These are phyloP conservation scores for Claviceps capensis DNA, from an alignment of 2,329 filamentous ascomycete species.

Conservation along the genomic window DNA sequence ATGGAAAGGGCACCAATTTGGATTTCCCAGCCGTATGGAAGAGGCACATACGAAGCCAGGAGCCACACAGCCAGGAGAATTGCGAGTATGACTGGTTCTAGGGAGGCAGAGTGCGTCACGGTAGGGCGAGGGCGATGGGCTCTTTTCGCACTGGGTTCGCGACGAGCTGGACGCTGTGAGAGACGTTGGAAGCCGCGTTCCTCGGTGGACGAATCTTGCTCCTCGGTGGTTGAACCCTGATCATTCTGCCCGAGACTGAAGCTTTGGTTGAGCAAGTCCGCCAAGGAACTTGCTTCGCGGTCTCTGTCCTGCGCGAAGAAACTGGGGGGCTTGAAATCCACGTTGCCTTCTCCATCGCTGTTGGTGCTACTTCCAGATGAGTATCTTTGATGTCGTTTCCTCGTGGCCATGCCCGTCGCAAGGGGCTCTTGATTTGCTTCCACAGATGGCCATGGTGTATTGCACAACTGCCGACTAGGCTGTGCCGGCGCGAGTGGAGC, in stretches of 20 bases:
- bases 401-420: slow-evolving; percentile 27
- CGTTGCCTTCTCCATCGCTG: slow-evolving; percentile 10
- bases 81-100: slow-evolving; percentile 11
- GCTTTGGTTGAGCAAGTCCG: slow-evolving; percentile 29
- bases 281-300: slow-evolving; percentile 26
- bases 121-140: neutral
- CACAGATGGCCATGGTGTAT: slow-evolving; percentile 43
- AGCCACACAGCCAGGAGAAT: slow-evolving; percentile 15
- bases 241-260: slow-evolving; percentile 27
- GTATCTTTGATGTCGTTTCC: slow-evolving; percentile 8
- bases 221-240: slow-evolving; percentile 3
- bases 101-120: neutral
- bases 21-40: slow-evolving; percentile 14
- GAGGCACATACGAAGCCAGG: slow-evolving; percentile 6
- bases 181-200: neutral
- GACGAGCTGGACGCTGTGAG: neutral
- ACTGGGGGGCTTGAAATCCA: slow-evolving; percentile 44
- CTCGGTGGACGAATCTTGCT: slow-evolving; percentile 3
- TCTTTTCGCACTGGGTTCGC: neutral
- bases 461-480: slow-evolving; percentile 48
- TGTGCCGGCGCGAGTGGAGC: slow-evolving; percentile 55
- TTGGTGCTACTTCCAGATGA: slow-evolving; percentile 1
- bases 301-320: slow-evolving; percentile 38
- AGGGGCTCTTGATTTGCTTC: slow-evolving; percentile 30
- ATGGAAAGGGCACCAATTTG: slow-evolving; percentile 15